Evolutionary conservation across 1,139 yeast genomes (phyloP).

Genomic region (Blastobotrys apis): DNA sequence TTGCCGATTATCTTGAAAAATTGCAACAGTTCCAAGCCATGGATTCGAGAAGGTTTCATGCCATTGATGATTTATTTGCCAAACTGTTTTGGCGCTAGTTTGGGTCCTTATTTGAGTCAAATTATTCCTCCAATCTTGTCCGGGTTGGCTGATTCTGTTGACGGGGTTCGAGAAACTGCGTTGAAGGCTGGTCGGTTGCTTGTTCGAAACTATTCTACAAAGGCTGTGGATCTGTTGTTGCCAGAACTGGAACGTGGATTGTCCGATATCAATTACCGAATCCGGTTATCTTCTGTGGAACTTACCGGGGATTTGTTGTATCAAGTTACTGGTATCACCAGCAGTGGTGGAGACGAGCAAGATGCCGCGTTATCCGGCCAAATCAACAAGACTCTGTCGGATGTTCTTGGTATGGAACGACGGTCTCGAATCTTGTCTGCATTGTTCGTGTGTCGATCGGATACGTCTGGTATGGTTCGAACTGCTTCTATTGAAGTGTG

Average conservation of each 20-base stretch:
- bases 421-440: slow-evolving; percentile 82
- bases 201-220: slow-evolving; percentile 85
- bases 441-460: slow-evolving; percentile 89
- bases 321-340: slow-evolving; percentile 81
- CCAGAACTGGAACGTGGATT: slow-evolving; percentile 93
- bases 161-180: slow-evolving; percentile 82
- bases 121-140: slow-evolving; percentile 86
- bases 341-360: slow-evolving; percentile 42
- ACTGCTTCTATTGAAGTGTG: slow-evolving; percentile 92
- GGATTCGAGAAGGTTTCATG: slow-evolving; percentile 88
- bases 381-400: slow-evolving; percentile 64
- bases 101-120: slow-evolving; percentile 79
- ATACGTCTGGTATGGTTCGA: slow-evolving; percentile 81
- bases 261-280: slow-evolving; percentile 77
- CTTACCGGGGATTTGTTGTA: slow-evolving; percentile 94
- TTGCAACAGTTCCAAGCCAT: slow-evolving; percentile 60
- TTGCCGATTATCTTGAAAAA: slow-evolving; percentile 76
- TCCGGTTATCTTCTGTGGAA: slow-evolving; percentile 89
- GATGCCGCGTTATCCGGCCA: slow-evolving; percentile 54
- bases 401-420: slow-evolving; percentile 79
- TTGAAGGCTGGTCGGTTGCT: slow-evolving; percentile 89
- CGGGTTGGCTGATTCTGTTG: slow-evolving; percentile 88
- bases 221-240: slow-evolving; percentile 86
- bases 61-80: slow-evolving; percentile 87
- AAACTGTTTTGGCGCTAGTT: slow-evolving; percentile 88